Conservation (phyloP, 306 rosid species). For the Vigna hirtella region DNA sequence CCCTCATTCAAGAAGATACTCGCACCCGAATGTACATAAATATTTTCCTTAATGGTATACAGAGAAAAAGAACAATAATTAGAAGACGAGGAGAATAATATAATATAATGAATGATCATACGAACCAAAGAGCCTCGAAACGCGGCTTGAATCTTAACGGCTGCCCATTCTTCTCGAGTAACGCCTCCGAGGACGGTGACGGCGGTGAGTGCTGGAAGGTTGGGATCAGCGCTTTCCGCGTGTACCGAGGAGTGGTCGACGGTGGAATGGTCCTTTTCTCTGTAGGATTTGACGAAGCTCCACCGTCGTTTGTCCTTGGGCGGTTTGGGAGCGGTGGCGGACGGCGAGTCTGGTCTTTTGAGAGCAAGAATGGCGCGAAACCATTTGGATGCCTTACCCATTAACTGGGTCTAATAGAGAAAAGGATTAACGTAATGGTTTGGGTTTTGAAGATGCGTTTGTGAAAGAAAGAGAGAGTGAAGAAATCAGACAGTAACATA, state of each 20-base stretch:
- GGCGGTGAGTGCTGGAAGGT: slow-evolving; percentile 19
- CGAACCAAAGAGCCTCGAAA: slow-evolving; percentile 88
- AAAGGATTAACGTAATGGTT: not conserved
- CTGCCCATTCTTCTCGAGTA: not conserved
- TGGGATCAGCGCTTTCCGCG: not conserved
- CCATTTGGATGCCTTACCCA: slow-evolving; percentile 89
- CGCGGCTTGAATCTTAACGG: slow-evolving; percentile 50
- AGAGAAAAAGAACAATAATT: too few species aligned
- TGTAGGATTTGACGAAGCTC: slow-evolving; percentile 71
- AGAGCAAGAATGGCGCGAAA: slow-evolving; percentile 69
- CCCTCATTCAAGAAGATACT: not conserved
- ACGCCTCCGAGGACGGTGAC: not conserved
- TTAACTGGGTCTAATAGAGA: slow-evolving; percentile 27
- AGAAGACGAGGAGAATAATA: not conserved
- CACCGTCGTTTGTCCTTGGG: slow-evolving; percentile 68
- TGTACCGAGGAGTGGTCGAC: slow-evolving; percentile 3
- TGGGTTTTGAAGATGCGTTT: slow-evolving; percentile 37
- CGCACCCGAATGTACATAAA: not conserved
- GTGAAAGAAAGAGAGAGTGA: not conserved
- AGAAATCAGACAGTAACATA: not conserved
- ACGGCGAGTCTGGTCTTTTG: slow-evolving; percentile 42
- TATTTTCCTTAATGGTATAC: not conserved
- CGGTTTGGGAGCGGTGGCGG: slow-evolving; percentile 42
- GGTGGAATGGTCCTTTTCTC: slow-evolving; percentile 50
- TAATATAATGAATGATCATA: not conserved